phyloP scores from a whole-genome alignment of 2,329 filamentous ascomycete species.

The Domatiomyces catenatus region DNA sequence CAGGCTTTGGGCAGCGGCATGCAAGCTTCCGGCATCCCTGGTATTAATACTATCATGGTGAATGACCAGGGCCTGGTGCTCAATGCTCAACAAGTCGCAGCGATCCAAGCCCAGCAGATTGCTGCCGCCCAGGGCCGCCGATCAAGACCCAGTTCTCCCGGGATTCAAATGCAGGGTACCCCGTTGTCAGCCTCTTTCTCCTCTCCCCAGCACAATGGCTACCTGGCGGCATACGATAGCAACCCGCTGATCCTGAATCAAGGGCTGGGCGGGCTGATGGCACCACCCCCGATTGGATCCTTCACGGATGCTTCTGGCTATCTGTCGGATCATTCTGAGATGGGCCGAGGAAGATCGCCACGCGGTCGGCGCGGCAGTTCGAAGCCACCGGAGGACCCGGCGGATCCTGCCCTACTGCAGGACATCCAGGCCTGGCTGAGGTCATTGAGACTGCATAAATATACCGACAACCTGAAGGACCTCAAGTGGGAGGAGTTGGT shows the following conservation, averaged over 20 bases:
- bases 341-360: constrained; percentile 77
- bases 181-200: constrained; percentile 44
- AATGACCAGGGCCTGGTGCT: constrained; percentile 84
- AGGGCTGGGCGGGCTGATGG: constrained; percentile 52
- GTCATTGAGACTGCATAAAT: constrained; percentile 91
- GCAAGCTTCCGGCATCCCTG: constrained; percentile 47
- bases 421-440: constrained; percentile 94
- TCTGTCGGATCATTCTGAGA: constrained; percentile 83
- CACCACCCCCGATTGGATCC: constrained; percentile 39
- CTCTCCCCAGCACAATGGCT: constrained; percentile 88
- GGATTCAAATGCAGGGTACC: constrained; percentile 55
- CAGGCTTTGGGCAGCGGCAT: constrained; percentile 52
- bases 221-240: constrained; percentile 74
- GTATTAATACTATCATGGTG: constrained; percentile 77
- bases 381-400: constrained; percentile 95
- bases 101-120: constrained; percentile 55
- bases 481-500: constrained; percentile 91
- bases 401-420: constrained; percentile 73
- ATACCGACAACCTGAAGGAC: constrained; percentile 95
- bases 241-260: constrained; percentile 54
- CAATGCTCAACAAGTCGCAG: constrained; percentile 69
- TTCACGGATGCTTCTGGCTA: constrained; percentile 62
- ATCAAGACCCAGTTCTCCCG: constrained; percentile 80
- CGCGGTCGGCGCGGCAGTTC: constrained; percentile 84
- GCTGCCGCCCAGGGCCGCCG: constrained; percentile 48